These are phyloP conservation scores for Fraxinus pennsylvanica DNA, from an alignment of 257 asterid species.

Conservation along the genomic window DNA sequence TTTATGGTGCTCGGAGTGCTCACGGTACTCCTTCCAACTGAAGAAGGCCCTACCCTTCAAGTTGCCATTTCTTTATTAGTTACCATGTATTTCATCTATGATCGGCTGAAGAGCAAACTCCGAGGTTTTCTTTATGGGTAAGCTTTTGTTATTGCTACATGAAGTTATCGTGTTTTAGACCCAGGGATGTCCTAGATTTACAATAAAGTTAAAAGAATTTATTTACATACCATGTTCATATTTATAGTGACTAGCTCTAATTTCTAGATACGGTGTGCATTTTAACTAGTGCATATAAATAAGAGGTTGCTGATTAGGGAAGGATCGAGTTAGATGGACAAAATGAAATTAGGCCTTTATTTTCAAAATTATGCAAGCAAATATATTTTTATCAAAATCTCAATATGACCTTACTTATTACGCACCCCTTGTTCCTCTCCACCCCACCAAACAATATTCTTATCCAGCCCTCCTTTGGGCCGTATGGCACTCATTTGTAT, in stretches of 20 bases:
- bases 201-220: neutral
- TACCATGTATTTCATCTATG: conserved; percentile 71
- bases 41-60: conserved; percentile 98
- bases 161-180: conserved; percentile 9
- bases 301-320: neutral
- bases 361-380: neutral
- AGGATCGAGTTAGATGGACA: neutral
- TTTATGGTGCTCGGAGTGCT: conserved; percentile 75
- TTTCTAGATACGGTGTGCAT: neutral
- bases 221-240: neutral
- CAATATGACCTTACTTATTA: neutral
- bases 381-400: neutral
- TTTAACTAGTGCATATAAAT: neutral
- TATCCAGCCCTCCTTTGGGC: neutral
- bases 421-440: neutral
- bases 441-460: neutral
- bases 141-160: conserved; percentile 24
- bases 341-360: neutral
- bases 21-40: conserved; percentile 89
- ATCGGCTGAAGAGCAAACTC: conserved; percentile 75
- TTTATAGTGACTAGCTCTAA: neutral
- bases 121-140: conserved; percentile 87
- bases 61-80: conserved; percentile 75
- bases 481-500: neutral
- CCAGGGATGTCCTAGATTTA: neutral